Evolutionary conservation across 129 eudicot genomes (phyloP), one percentile per base, ranked within the genome.

Genomic region (Scalesia atractyloides): DNA sequence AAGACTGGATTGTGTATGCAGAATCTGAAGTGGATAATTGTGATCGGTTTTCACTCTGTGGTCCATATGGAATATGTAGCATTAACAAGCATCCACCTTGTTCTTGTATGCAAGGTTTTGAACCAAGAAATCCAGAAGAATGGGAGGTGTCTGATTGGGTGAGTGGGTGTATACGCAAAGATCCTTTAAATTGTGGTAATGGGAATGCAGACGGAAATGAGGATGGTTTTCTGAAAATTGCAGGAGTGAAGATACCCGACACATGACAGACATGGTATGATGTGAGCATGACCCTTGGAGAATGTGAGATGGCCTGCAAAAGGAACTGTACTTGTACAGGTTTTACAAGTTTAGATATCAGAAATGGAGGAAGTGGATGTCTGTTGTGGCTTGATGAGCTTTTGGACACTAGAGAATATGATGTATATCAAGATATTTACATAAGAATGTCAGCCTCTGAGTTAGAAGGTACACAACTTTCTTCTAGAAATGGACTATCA

Each of bases 141-240:
- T 84, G 88, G 88, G 26, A 20, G 5, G 37, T 4, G 9, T 69
- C 65, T 4, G 88, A 84, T 68, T 89, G 91, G 91, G 64, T 72
- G 11, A 60, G 64, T 16, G 96, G 96, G 11, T 89, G 96, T 77
- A 68, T 12, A 0, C 43, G 87, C 18, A 74, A 70, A 44, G 56
- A 20, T 3, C 47, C 78, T 1, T 65, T 86, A 67, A 51, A 49
- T 7, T 87, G 84, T 39, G 14, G 19, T 51, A 36, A 33, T 7
- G 80, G 73, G 26, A 82, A 82, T 52, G 68, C 52, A 16, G 16
- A 85, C 53, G 68, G 62, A 22, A 24, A 63, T 5, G 53, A 22
- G 34, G 83, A 83, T 13, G 79, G 72, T 65, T 78, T 82, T 63
- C 11, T 5, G 46, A 64, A 72, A 48, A 43, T 70, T 47, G 30